Base-by-base conservation (phyloP, 2,329 filamentous ascomycete species). In the Talaromyces albobiverticillius region DNA sequence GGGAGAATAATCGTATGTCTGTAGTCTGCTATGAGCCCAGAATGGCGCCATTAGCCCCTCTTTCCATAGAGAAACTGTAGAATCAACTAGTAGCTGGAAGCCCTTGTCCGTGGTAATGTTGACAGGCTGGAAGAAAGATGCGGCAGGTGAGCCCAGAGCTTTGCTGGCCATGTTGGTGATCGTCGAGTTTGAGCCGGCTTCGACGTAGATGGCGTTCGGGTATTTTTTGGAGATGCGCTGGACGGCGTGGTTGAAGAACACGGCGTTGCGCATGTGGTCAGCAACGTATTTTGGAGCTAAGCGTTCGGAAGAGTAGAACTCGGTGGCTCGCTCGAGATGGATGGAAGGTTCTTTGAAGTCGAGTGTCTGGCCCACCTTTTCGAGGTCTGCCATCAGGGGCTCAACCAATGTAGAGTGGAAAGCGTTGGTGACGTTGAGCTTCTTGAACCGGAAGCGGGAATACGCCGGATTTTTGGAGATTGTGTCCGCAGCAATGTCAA, bases 321-420 rank as follows among this genome's bases (percentile, higher is more conserved):
- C 48, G 3, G 57, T 63, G 0, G 64, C 60, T 31, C 55, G 49
- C 53, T 68, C 61, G 75, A 79, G 7, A 78, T 65, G 20, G 66
- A 78, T 72, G 1, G 9, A 43, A 1, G 70, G 62, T 5, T 69
- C 32, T 0, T 62, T 48, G 59, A 76, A 77, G 0, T 45, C 60
- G 0, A 78, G 7, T 0, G 31, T 57, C 3, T 62, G 49, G 0
- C 59, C 72, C 2, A 71, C 26, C 1, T 58, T 22, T 13, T 61
- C 59, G 1, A 76, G 60, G 0, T 55, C 34, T 1, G 43, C 14
- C 7, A 69, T 47, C 0, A 79, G 46, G 0, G 55, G 46, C 0
- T 79, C 75, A 0, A 75, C 71, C 0, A 80, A 62, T 0, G 51
- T 46, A 0, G 72, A 80, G 58, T 81, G 79, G 59, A 79, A 81